These are phyloP conservation scores for Cornus florida DNA, from an alignment of 148 eudicot genomes.

Conservation along the genomic window DNA sequence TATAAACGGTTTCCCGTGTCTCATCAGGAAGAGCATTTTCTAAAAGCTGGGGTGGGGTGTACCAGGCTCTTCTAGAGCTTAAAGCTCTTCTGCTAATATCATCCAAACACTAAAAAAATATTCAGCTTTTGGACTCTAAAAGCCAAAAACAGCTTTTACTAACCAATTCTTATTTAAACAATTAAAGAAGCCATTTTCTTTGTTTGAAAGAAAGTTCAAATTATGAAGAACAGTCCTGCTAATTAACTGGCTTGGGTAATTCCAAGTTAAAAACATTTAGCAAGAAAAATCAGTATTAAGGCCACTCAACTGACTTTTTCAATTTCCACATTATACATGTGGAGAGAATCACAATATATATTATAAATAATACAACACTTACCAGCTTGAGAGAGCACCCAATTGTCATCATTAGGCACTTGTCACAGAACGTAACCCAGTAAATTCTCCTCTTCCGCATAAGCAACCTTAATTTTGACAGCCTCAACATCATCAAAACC, in stretches of 20 bases:
- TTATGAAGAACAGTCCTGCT: not conserved
- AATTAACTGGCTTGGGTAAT: not conserved
- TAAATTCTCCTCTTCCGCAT: not conserved
- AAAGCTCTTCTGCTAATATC: too few relatives aligned
- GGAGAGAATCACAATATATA: not conserved
- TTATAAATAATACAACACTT: not conserved
- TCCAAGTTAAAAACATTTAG: not conserved
- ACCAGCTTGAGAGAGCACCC: slow-evolving; percentile 13
- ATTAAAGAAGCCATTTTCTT: not conserved
- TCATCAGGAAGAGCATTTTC: too few relatives aligned
- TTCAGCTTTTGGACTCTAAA: too few relatives aligned
- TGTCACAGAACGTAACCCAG: slow-evolving; percentile 16
- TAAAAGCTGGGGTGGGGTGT: too few relatives aligned
- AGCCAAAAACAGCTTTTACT: too few relatives aligned
- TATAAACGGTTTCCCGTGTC: too few relatives aligned
- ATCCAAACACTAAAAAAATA: too few relatives aligned
- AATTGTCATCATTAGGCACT: slow-evolving; percentile 6
- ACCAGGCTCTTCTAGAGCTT: too few relatives aligned
- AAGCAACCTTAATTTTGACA: slow-evolving; percentile 5
- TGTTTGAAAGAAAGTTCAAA: not conserved
- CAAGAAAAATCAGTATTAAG: not conserved
- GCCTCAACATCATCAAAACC: slow-evolving; percentile 17
- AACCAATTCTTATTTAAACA: too few relatives aligned
- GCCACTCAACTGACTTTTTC: too few relatives aligned
- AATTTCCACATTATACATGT: too few relatives aligned